Percentiles rank a stretch among this genome's conserved stretches.
Evolutionary conservation across 176 grass and related monocot species (phyloP).

Genomic region (Lolium perenne): DNA sequence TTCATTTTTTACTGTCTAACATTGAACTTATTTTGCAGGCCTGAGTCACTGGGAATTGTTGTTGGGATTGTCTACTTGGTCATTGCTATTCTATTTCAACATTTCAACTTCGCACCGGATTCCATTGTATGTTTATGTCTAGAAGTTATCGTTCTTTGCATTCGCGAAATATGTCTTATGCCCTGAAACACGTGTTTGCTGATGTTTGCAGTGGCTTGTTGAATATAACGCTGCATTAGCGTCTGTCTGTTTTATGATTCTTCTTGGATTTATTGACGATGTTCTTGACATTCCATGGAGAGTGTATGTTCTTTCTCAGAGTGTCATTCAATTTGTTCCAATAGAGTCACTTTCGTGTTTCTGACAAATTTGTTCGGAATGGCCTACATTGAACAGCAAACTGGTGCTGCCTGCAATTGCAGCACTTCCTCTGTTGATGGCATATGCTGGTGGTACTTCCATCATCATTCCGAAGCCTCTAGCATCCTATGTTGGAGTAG

Average conservation of each 20-base stretch:
- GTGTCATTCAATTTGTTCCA: constrained; percentile 23
- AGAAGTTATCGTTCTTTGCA: background rate
- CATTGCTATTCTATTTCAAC: constrained; percentile 93
- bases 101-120: constrained; percentile 82
- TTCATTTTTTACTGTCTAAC: constrained; percentile 18
- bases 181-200: constrained; percentile 28
- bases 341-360: constrained; percentile 5
- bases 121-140: constrained; percentile 67
- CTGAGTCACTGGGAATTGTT: constrained; percentile 89
- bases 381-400: constrained; percentile 66
- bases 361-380: constrained; percentile 38
- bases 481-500: constrained; percentile 72
- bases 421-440: constrained; percentile 93
- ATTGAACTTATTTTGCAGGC: constrained; percentile 60
- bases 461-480: constrained; percentile 96
- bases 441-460: constrained; percentile 98
- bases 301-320: constrained; percentile 75
- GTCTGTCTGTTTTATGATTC: constrained; percentile 98
- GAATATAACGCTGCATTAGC: constrained; percentile 98
- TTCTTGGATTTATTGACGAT: constrained; percentile 99
- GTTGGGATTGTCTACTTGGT: constrained; percentile 96
- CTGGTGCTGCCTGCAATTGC: constrained; percentile 81
- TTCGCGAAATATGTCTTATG: constrained; percentile 31
- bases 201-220: constrained; percentile 87
- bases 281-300: constrained; percentile 99